phyloP scores from a whole-genome alignment of 1,139 yeast genomes.

The Nakaseomyces nivariensis region DNA sequence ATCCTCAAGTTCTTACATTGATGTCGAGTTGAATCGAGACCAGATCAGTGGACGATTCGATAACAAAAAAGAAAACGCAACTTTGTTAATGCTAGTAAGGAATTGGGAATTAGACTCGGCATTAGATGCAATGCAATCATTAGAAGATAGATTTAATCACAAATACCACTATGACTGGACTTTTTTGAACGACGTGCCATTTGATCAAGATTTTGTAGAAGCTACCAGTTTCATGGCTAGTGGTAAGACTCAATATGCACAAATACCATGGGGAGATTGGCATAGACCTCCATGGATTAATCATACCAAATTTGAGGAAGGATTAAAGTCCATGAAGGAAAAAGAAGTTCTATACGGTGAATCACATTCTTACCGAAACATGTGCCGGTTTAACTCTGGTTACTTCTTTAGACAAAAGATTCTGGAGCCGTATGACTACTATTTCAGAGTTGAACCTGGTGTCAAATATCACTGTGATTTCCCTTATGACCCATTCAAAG shows the following conservation, averaged over 20 bases:
- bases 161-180: constrained; percentile 78
- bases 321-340: constrained; percentile 46
- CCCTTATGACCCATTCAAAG: constrained; percentile 71
- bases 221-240: constrained; percentile 65
- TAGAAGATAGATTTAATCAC: constrained; percentile 61
- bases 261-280: constrained; percentile 63
- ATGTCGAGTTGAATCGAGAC: constrained; percentile 10
- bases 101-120: constrained; percentile 59
- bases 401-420: constrained; percentile 67
- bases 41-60: not conserved
- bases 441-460: constrained; percentile 90
- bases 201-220: constrained; percentile 53
- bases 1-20: constrained; percentile 37
- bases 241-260: constrained; percentile 67
- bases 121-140: constrained; percentile 51
- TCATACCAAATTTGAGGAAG: constrained; percentile 33
- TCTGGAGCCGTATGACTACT: constrained; percentile 61
- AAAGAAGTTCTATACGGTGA: constrained; percentile 66
- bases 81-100: constrained; percentile 60
- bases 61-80: constrained; percentile 43
- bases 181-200: constrained; percentile 74
- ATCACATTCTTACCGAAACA: constrained; percentile 66
- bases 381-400: constrained; percentile 81
- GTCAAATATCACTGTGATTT: constrained; percentile 80
- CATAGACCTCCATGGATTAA: constrained; percentile 46